These are phyloP conservation scores for Coniochaeta hoffmannii DNA, from an alignment of 2,329 filamentous ascomycete genomes.

Conservation along the genomic window DNA sequence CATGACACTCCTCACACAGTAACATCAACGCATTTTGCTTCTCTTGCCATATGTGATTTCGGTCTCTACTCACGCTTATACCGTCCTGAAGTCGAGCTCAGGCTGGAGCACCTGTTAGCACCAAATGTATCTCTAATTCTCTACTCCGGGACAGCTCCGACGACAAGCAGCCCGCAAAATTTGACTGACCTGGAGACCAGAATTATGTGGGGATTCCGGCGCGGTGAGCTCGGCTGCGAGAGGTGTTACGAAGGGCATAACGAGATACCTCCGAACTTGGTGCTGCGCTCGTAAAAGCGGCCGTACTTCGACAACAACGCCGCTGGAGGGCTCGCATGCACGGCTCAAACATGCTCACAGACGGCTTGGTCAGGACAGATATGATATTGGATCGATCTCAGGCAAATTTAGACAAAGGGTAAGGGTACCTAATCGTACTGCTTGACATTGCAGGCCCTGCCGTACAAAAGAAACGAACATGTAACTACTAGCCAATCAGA, in stretches of 20 bases:
- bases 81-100: not conserved
- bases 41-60: not conserved
- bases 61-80: not conserved
- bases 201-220: not conserved
- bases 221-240: slow-evolving; percentile 9
- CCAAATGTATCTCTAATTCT: not conserved
- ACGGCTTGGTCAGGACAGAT: too few relatives aligned
- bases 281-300: slow-evolving; percentile 5
- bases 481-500: not conserved
- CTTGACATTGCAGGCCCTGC: too few relatives aligned
- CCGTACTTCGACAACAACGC: slow-evolving; percentile 5
- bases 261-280: not conserved
- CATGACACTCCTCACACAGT: too few relatives aligned
- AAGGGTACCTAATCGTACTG: too few relatives aligned
- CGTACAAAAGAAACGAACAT: not conserved
- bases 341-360: too few relatives aligned
- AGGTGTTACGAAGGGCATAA: slow-evolving; percentile 11
- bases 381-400: too few relatives aligned
- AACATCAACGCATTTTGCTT: not conserved
- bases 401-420: too few relatives aligned
- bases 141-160: not conserved
- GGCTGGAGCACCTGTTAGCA: not conserved
- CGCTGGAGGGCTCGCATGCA: too few relatives aligned
- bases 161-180: not conserved
- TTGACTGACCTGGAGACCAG: slow-evolving; percentile 4